Conservation (phyloP, 176 grass and related monocot genomes). For the Oryza officinalis region DNA sequence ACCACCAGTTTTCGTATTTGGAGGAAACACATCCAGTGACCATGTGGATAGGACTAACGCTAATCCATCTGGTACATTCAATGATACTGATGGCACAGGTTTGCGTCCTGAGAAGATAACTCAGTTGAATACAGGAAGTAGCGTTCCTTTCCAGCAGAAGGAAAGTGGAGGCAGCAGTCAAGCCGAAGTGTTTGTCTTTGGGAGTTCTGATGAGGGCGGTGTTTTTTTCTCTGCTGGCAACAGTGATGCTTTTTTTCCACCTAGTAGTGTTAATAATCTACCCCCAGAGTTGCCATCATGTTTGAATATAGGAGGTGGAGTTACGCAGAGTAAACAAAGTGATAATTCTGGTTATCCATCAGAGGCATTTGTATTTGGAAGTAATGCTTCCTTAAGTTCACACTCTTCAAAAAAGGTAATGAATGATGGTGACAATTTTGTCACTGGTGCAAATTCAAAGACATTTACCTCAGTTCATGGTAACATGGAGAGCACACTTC, state of each 20-base stretch:
- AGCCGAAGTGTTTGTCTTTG: conserved; percentile 47
- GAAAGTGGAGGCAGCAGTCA: conserved; percentile 35
- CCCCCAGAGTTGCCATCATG: conserved; percentile 9
- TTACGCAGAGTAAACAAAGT: conserved; percentile 12
- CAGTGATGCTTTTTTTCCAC: conserved; percentile 23
- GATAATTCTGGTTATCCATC: conserved; percentile 24
- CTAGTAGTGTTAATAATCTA: not conserved
- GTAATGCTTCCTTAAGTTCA: conserved; percentile 21
- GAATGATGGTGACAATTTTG: conserved; percentile 21
- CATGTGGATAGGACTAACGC: not conserved
- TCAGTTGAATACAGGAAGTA: conserved; percentile 54
- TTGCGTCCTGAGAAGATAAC: conserved; percentile 48
- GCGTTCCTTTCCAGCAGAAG: conserved; percentile 31
- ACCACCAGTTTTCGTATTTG: not conserved
- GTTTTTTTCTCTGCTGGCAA: conserved; percentile 16
- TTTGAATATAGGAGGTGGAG: conserved; percentile 30
- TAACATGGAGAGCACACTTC: conserved; percentile 29
- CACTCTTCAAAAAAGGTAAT: conserved; percentile 13
- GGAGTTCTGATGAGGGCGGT: conserved; percentile 30
- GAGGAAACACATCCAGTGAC: not conserved
- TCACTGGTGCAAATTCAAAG: conserved; percentile 29
- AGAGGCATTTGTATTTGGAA: conserved; percentile 28
- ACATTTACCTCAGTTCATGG: conserved; percentile 28
- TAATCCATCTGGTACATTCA: conserved; percentile 13
- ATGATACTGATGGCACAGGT: conserved; percentile 12